phyloP scores from a whole-genome alignment of 73 alveolate genomes.

The Paramecium sonneborni region DNA sequence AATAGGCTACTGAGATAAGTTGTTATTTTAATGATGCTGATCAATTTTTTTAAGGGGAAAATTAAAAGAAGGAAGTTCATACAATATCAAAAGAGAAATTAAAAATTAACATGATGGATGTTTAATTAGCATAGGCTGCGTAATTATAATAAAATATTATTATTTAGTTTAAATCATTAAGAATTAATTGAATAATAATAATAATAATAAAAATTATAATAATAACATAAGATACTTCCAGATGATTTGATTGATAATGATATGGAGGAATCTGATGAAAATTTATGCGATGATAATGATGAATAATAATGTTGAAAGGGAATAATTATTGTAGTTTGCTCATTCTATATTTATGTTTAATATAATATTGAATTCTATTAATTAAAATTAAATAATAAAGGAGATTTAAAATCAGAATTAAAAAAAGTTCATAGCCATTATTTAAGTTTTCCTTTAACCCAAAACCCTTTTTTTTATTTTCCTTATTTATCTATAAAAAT shows the following conservation, averaged over 20 bases:
- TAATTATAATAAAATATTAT: neutral
- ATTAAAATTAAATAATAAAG: neutral
- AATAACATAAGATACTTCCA: neutral
- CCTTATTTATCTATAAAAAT: conserved; percentile 9
- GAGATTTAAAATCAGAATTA: neutral
- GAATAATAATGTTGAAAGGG: neutral
- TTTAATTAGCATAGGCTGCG: conserved; percentile 27
- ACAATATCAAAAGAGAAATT: neutral
- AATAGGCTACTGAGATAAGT: conserved; percentile 35
- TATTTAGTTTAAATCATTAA: neutral
- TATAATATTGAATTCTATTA: neutral
- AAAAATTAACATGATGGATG: conserved; percentile 52
- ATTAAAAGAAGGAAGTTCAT: neutral
- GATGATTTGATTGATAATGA: neutral
- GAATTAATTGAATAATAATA: neutral
- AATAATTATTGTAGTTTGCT: neutral
- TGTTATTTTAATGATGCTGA: conserved; percentile 10
- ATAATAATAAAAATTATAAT: neutral
- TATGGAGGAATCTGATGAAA: neutral
- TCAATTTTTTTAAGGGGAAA: neutral
- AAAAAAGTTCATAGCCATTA: neutral
- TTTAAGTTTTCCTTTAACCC: neutral
- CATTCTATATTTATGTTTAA: neutral
- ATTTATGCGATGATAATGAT: neutral
- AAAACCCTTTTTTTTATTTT: neutral